Conservation (phyloP, 2,329 filamentous ascomycete species). For the Alternaria incomplexa region DNA sequence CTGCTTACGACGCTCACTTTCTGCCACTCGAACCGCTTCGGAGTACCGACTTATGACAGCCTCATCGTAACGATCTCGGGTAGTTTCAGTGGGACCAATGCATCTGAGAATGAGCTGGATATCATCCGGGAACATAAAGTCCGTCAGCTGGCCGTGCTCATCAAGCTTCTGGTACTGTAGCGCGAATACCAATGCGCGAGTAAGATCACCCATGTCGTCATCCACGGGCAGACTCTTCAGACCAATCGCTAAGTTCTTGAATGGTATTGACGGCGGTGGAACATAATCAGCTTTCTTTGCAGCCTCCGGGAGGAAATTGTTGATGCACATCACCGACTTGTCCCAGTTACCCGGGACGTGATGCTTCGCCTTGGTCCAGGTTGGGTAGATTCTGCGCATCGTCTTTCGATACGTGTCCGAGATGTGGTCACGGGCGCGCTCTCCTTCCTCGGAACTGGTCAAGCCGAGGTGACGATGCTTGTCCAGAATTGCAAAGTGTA, state of each 20-base stretch:
- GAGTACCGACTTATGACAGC: constrained; percentile 1
- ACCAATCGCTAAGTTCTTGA: constrained; percentile 22
- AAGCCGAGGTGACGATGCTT: constrained; percentile 15
- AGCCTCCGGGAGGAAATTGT: constrained; percentile 13
- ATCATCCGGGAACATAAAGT: constrained; percentile 29
- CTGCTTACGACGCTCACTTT: neutral
- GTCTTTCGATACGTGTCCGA: constrained; percentile 21
- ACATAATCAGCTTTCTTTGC: neutral
- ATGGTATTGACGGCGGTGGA: constrained; percentile 11
- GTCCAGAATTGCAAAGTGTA: constrained; percentile 24
- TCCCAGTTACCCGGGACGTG: constrained; percentile 14
- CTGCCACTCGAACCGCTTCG: neutral
- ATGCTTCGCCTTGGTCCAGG: constrained; percentile 19
- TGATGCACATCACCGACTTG: neutral
- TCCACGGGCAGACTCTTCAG: constrained; percentile 30
- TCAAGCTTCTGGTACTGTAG: constrained; percentile 8
- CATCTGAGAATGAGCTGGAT: constrained; percentile 19
- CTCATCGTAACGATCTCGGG: neutral
- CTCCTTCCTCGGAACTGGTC: neutral
- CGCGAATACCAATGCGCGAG: constrained; percentile 27
- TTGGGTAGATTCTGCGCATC: constrained; percentile 14
- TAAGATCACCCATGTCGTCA: constrained; percentile 31
- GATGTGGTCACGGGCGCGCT: constrained; percentile 15
- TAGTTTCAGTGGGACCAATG: constrained; percentile 8
- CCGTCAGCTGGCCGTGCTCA: neutral